Evolutionary conservation across 2,329 filamentous ascomycete species (phyloP).

Genomic region (Colletotrichum incanum): DNA sequence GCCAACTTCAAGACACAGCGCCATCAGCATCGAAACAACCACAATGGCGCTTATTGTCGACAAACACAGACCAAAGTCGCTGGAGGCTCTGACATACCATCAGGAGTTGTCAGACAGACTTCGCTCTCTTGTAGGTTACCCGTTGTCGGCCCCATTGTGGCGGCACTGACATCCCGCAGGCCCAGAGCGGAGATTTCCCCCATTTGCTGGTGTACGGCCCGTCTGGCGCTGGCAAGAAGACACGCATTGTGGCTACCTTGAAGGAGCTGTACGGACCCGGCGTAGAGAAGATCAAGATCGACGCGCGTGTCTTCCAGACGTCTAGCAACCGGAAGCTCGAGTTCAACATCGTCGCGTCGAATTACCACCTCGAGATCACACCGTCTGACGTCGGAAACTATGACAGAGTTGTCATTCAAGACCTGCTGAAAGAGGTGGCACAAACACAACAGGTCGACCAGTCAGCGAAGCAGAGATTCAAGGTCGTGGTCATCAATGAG

Average conservation of each 20-base stretch:
- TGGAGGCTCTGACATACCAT: conserved; percentile 89
- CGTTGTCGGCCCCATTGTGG: not conserved
- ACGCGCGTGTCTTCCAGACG: conserved; percentile 96
- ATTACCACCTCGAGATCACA: conserved; percentile 99
- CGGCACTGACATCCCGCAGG: conserved; percentile 66
- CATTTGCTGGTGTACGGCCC: conserved; percentile 98
- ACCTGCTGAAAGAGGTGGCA: conserved; percentile 96
- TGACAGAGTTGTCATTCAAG: conserved; percentile 95
- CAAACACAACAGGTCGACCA: conserved; percentile 99
- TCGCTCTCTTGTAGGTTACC: conserved; percentile 80
- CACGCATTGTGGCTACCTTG: conserved; percentile 92
- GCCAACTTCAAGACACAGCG: conserved; percentile 27
- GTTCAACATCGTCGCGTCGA: conserved; percentile 97
- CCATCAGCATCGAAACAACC: conserved; percentile 38
- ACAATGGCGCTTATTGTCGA: conserved; percentile 80
- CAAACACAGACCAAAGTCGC: conserved; percentile 80
- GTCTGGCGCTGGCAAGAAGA: conserved; percentile 98
- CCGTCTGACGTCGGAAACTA: conserved; percentile 97
- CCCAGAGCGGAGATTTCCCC: conserved; percentile 96
- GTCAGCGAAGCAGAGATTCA: conserved; percentile 91
- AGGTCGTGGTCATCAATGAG: conserved; percentile 99
- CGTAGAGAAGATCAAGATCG: conserved; percentile 99
- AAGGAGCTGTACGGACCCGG: conserved; percentile 96
- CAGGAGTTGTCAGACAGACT: conserved; percentile 89
- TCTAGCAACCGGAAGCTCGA: conserved; percentile 97